Evolutionary conservation across 1,139 yeast genomes (phyloP).

Genomic region (Nematodospora anomalae): DNA sequence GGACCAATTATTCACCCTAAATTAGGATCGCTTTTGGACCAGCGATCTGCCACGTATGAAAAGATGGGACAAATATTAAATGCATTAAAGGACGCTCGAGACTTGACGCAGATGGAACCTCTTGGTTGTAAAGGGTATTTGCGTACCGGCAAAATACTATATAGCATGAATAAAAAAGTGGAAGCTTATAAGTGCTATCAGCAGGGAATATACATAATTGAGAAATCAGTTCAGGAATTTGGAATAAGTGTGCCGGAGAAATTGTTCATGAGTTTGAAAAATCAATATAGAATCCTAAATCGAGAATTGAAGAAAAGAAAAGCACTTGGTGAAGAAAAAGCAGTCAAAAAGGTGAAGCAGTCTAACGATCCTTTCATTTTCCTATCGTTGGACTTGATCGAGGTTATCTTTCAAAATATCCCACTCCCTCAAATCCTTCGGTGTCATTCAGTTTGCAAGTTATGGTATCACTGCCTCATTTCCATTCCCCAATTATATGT

Average conservation of each 20-base stretch:
- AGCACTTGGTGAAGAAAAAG: conserved; percentile 16
- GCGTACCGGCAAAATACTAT: conserved; percentile 49
- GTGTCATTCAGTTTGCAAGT: conserved; percentile 33
- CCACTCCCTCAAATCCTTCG: conserved; percentile 21
- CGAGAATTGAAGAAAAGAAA: conserved; percentile 20
- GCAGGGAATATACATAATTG: conserved; percentile 39
- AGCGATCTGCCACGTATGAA: conserved; percentile 59
- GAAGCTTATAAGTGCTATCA: conserved; percentile 48
- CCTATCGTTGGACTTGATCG: conserved; percentile 34
- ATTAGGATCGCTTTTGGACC: conserved; percentile 38
- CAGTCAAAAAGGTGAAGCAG: background rate
- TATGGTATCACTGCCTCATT: conserved; percentile 33
- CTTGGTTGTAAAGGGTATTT: conserved; percentile 60
- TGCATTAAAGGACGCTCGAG: conserved; percentile 49
- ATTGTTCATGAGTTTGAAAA: conserved; percentile 26
- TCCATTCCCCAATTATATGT: conserved; percentile 29
- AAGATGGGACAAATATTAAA: conserved; percentile 39
- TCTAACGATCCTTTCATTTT: conserved; percentile 29
- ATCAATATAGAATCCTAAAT: conserved; percentile 26
- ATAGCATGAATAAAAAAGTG: conserved; percentile 25
- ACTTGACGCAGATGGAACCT: conserved; percentile 49
- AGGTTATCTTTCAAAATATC: conserved; percentile 25
- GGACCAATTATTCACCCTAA: conserved; percentile 28
- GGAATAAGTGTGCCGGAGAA: conserved; percentile 27
- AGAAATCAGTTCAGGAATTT: conserved; percentile 25